Conservation (phyloP, 2,329 filamentous ascomycete species). For the Aciculosporium take region DNA sequence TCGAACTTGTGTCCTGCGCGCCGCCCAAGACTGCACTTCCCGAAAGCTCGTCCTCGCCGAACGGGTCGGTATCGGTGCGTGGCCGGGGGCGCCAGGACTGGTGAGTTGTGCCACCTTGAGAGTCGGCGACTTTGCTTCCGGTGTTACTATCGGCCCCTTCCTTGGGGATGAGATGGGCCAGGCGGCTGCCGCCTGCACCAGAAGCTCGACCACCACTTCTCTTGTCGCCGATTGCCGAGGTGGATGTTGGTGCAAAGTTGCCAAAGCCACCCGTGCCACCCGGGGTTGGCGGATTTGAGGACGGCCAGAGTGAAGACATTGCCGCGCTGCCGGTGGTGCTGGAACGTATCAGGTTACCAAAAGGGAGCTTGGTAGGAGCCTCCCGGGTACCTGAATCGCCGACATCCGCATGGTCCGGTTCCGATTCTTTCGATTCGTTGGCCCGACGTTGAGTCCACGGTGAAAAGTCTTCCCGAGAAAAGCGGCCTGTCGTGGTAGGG, state of each 20-base stretch:
- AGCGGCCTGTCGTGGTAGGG: slow-evolving; percentile 44
- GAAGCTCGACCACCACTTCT: slow-evolving; percentile 49
- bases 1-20: slow-evolving; percentile 51
- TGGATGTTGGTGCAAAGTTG: slow-evolving; percentile 59
- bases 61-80: slow-evolving; percentile 62
- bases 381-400: slow-evolving; percentile 17
- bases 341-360: slow-evolving; percentile 36
- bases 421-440: slow-evolving; percentile 38
- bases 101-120: slow-evolving; percentile 23
- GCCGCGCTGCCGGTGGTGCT: slow-evolving; percentile 36
- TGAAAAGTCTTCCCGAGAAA: slow-evolving; percentile 46
- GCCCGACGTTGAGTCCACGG: slow-evolving; percentile 44
- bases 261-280: slow-evolving; percentile 74
- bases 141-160: slow-evolving; percentile 57
- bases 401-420: slow-evolving; percentile 39
- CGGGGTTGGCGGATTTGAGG: slow-evolving; percentile 42
- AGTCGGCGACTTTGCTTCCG: slow-evolving; percentile 35
- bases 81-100: slow-evolving; percentile 45
- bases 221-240: slow-evolving; percentile 53
- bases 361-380: slow-evolving; percentile 20
- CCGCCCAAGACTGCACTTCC: slow-evolving; percentile 64
- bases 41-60: slow-evolving; percentile 50
- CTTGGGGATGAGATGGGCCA: slow-evolving; percentile 75
- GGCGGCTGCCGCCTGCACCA: slow-evolving; percentile 68
- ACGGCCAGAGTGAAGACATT: slow-evolving; percentile 30